Evolutionary conservation across 805 yeast genomes (phyloP), one percentile per base, ranked within the genome.

Genomic region (Wickerhamomyces strasburgensis): DNA sequence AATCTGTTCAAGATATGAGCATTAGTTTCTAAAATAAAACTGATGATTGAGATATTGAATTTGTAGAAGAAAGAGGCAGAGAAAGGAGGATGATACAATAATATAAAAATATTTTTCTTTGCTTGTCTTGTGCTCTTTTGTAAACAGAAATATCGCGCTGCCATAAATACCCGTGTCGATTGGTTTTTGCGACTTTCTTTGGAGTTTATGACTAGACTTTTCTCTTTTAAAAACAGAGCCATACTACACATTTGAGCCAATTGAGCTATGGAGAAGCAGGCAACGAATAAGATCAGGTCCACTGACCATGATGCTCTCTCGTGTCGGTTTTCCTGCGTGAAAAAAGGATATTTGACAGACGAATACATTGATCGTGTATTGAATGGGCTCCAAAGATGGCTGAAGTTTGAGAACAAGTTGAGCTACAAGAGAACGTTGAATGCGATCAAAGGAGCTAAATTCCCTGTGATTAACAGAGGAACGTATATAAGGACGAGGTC

Each of bases 231-330:
- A n/a, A n/a, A n/a, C n/a, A n/a, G n/a, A n/a, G n/a, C n/a, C 11
- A 21, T 21, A 8, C 25, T 21, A 8, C 11, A 21, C 25, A 21
- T 8, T 8, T 21, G 7, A 21, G 25, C 25, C 11, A 21, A 11
- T 21, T 21, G 11, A 21, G 11, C 11, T 21, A 19, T 6, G 44
- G 42, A 48, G 47, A 46, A 10, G 31, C 42, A 8, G 35, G 24
- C 2, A 24, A 33, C 13, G 43, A 21, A 48, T 33, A 35, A 35
- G 2, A 40, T 54, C 14, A 27, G 59, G 9, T 41, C 57, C 0
- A 83, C 90, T 0, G 90, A 83, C 46, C 64, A 70, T 40, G 88
- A 81, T 56, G 89, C 89, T 0, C 54, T 82, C n/a, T 70, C 84
- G 11, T 77, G 86, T 46, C 68, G 86, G 17, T 46, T 63, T 32